A percentile compares a stretch with the other conserved stretches of the same genome.
These are phyloP conservation scores for Fraxinus greggii DNA, from an alignment of 305 asterid genomes.

Conservation along the genomic window DNA sequence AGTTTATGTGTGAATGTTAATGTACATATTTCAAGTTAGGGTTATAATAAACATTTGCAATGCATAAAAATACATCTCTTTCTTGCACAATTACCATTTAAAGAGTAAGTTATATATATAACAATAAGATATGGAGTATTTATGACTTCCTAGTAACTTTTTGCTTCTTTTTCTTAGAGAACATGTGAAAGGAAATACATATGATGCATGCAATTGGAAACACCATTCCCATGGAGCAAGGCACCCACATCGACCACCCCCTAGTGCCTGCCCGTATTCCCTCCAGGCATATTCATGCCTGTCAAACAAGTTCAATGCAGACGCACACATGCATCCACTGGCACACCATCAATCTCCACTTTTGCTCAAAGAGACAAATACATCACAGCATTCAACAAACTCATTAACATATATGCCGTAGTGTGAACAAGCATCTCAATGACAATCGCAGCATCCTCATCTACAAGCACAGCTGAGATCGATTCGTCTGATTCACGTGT, in stretches of 20 bases:
- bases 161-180: neutral
- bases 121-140: neutral
- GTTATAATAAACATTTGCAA: neutral
- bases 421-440: neutral
- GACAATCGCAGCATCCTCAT: neutral
- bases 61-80: neutral
- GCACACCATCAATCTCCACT: neutral
- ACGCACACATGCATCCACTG: neutral
- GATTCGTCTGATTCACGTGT: neutral
- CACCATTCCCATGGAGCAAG: neutral
- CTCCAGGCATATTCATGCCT: neutral
- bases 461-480: neutral
- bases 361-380: neutral
- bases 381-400: neutral
- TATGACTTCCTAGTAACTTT: neutral
- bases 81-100: neutral
- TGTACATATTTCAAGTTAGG: neutral
- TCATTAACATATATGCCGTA: neutral
- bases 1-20: neutral
- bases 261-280: neutral
- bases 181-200: neutral
- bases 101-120: neutral
- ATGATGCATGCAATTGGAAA: neutral
- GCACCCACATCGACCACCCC: neutral
- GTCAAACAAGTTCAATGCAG: neutral